Base-by-base conservation (phyloP, 1,284 basidiomycete species). In the Fomitopsis pinicola region DNA sequence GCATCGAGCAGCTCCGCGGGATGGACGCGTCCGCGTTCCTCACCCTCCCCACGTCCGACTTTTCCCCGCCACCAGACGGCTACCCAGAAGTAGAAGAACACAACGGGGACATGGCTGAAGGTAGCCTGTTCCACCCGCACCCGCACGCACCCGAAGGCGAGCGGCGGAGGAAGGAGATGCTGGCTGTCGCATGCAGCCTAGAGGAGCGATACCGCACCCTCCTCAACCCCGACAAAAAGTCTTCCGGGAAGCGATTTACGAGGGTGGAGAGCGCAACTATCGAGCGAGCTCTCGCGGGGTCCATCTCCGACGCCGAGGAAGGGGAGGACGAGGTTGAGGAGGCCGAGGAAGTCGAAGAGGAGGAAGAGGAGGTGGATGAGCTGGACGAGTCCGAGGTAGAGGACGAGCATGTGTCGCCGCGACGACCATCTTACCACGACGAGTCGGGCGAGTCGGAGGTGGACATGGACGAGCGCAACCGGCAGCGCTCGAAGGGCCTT, bases 1-100 rank as follows among this genome's bases (percentile, higher is more conserved):
- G 94, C 38, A 91, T 96, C 64, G 94, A 96, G 52, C 88, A 95
- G 70, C 80, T 97, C 62, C 85, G 83, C 63, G 80, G 77, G 19
- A 88, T 92, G 83, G 91, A 94, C 64, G 73, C 82, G 48, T 74
- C 81, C 55, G 85, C 87, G 1, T 93, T 92, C 73, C 80, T 90
- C 42, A 69, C 78, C 33, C 76, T 91, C 50, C 82, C 87, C 54
- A 80, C 82, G 6, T 75, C 81, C 17, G 78, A 78, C 35, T 89
- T 91, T 69, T 76, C 82, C 15, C 68, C 73, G 22, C 68, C 75
- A 3, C 15, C 48, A 28, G 58, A 61, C 33, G 42, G 58, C 9
- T 12, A 17, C 9, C 55, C 60, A 4, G 59, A 45, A 5, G 42
- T 50, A 15, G 15, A 58, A 33, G 53, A 56, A 28, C 59, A 62